Evolutionary conservation across 1,139 yeast genomes (phyloP).

Genomic region (Zygotorulaspora mrakii): DNA sequence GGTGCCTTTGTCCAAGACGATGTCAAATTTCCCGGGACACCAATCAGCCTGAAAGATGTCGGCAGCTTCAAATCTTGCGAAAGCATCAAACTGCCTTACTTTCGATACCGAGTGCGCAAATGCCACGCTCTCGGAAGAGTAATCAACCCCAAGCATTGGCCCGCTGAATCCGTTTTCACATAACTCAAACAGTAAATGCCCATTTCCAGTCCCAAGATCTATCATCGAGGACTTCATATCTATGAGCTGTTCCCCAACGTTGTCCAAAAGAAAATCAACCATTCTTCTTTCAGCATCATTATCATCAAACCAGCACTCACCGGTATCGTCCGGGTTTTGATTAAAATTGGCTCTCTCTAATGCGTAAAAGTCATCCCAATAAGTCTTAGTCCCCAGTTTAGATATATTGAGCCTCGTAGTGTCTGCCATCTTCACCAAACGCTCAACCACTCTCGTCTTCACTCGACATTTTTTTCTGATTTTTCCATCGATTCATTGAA

Average conservation of each 20-base stretch:
- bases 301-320: conserved; percentile 96
- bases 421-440: too few relatives aligned
- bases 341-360: conserved; percentile 67
- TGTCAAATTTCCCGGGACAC: conserved; percentile 50
- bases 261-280: conserved; percentile 57
- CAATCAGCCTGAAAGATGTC: conserved; percentile 42
- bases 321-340: conserved; percentile 75
- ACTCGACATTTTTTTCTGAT: conserved; percentile 1
- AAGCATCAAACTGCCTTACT: conserved; percentile 39
- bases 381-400: conserved; percentile 71
- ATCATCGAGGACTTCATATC: conserved; percentile 44
- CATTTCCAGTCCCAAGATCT: conserved; percentile 95
- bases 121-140: conserved; percentile 70
- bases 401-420: conserved; percentile 60
- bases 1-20: conserved; percentile 90
- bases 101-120: conserved; percentile 62
- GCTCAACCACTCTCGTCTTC: too few relatives aligned
- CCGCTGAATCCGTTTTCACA: conserved; percentile 56
- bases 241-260: conserved; percentile 37
- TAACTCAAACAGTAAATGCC: conserved; percentile 74
- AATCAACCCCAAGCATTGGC: conserved; percentile 71
- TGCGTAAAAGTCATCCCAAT: conserved; percentile 87
- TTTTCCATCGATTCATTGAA: background rate
- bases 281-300: conserved; percentile 84
- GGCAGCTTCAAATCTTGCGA: conserved; percentile 42